Percentiles rank a stretch among this genome's conserved stretches.
These are phyloP conservation scores for Jamesozyma jinghongensis DNA, from an alignment of 805 yeast genomes.

Conservation along the genomic window DNA sequence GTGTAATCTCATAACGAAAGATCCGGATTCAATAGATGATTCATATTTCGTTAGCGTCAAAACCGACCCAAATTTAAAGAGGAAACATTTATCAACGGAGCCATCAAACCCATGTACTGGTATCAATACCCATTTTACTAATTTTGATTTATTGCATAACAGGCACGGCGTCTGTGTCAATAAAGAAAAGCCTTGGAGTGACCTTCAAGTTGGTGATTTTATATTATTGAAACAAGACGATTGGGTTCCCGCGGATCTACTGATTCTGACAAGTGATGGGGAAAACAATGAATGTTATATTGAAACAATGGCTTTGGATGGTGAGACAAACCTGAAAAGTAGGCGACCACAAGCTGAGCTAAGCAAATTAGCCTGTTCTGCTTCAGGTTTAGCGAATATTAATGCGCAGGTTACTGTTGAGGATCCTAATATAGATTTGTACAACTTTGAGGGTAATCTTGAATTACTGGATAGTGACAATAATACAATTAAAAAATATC, in stretches of 20 bases:
- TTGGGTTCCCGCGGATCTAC: conserved; percentile 88
- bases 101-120: neutral
- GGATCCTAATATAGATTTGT: conserved; percentile 86
- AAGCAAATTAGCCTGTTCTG: conserved; percentile 41
- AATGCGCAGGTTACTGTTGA: conserved; percentile 58
- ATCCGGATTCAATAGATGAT: conserved; percentile 1
- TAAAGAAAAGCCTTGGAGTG: conserved; percentile 49
- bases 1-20: conserved; percentile 32
- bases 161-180: conserved; percentile 16
- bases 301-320: conserved; percentile 97
- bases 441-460: conserved; percentile 80
- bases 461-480: conserved; percentile 30
- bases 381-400: conserved; percentile 41
- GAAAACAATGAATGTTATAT: conserved; percentile 57
- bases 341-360: conserved; percentile 59
- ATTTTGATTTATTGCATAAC: conserved; percentile 14
- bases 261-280: conserved; percentile 59
- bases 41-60: neutral
- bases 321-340: conserved; percentile 87
- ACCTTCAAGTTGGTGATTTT: conserved; percentile 81
- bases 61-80: neutral
- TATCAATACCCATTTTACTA: conserved; percentile 15
- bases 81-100: neutral
- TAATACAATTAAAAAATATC: conserved; percentile 35
- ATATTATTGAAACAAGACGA: conserved; percentile 68